These are phyloP conservation scores for Spinacia oleracea DNA, from an alignment of 179 eudicot genomes.

Conservation along the genomic window DNA sequence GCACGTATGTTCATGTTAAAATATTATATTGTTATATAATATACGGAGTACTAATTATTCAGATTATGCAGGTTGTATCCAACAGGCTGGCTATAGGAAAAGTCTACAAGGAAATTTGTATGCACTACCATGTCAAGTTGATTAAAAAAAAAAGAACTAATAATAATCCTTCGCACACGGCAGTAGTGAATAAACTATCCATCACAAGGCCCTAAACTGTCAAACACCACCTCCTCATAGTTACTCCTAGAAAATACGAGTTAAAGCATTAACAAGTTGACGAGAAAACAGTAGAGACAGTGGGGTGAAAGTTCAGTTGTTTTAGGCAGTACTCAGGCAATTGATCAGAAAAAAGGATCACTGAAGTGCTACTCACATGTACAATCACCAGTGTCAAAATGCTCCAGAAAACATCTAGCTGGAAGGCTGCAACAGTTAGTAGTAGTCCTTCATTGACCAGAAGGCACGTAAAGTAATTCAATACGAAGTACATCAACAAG, in stretches of 20 bases:
- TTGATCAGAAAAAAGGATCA: not conserved
- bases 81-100: not conserved
- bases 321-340: not conserved
- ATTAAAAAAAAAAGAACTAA: not conserved
- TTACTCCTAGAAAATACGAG: not conserved
- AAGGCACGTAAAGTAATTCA: conserved; percentile 85
- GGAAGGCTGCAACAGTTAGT: conserved; percentile 66
- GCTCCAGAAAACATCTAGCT: conserved; percentile 79
- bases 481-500: conserved; percentile 89
- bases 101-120: not conserved
- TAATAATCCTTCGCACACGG: not conserved
- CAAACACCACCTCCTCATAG: not conserved
- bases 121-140: not conserved
- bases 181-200: not conserved
- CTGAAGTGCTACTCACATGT: conserved; percentile 59
- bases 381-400: conserved; percentile 57
- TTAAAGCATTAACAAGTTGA: not conserved
- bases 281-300: not conserved
- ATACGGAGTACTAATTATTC: not conserved
- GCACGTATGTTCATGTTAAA: not conserved
- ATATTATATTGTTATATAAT: too few species aligned
- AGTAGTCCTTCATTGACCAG: conserved; percentile 86
- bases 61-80: not conserved
- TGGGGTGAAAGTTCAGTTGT: not conserved
- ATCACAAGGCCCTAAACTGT: not conserved